Conservation (phyloP, 345 rosid species). For the Aurinia saxatilis region DNA sequence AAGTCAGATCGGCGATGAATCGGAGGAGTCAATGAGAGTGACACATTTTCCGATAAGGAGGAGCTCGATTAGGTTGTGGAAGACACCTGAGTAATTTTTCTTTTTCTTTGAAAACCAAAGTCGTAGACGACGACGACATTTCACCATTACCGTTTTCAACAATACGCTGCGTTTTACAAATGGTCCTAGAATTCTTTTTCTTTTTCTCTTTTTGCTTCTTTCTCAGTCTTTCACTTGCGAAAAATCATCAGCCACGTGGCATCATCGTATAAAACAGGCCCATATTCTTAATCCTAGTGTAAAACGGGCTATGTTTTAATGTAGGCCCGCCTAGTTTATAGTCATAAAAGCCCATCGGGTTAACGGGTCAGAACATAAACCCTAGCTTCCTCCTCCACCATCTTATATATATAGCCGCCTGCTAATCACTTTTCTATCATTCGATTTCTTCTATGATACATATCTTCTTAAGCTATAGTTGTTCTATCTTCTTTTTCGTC, state of each 20-base stretch:
- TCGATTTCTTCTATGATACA: too few species aligned
- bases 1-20: slow-evolving; percentile 17
- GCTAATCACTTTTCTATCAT: background rate
- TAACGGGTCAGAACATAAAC: background rate
- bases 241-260: slow-evolving; percentile 14
- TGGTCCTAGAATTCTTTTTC: slow-evolving; percentile 11
- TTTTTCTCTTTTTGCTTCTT: background rate
- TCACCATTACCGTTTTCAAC: slow-evolving; percentile 1
- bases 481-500: too few species aligned
- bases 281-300: too few species aligned
- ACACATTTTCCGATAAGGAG: background rate
- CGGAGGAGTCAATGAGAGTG: slow-evolving; percentile 1
- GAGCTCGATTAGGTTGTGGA: slow-evolving; percentile 23
- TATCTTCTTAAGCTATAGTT: too few species aligned
- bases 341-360: background rate
- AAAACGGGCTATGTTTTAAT: too few species aligned
- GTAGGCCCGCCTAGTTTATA: too few species aligned
- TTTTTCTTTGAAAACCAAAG: slow-evolving; percentile 15
- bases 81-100: background rate
- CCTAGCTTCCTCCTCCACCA: slow-evolving; percentile 15
- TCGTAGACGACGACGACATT: slow-evolving; percentile 14
- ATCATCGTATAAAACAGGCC: too few species aligned
- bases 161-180: slow-evolving; percentile 13
- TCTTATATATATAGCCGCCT: slow-evolving; percentile 13
- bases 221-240: background rate